Percentiles rank a stretch among this genome's conserved stretches.
These are phyloP conservation scores for Nyctanthes arbortristis DNA, from an alignment of 257 asterid species.

Conservation along the genomic window DNA sequence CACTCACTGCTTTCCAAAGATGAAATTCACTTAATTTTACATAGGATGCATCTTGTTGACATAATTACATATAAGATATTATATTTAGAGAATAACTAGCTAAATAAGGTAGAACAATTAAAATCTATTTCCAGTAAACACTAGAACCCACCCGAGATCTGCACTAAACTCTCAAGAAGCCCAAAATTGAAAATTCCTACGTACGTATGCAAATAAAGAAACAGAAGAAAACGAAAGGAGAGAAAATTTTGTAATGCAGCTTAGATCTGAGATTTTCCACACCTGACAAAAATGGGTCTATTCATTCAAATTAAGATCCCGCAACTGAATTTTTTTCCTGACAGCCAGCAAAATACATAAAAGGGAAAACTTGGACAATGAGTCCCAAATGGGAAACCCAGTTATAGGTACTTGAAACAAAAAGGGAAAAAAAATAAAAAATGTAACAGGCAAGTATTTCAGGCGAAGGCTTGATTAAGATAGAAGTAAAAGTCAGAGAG, in stretches of 20 bases:
- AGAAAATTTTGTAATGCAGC: conserved; percentile 33
- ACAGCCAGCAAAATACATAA: conserved; percentile 17
- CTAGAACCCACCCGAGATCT: conserved; percentile 46
- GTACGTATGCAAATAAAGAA: conserved; percentile 16
- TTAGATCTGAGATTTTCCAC: conserved; percentile 64
- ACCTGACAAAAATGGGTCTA: conserved; percentile 37
- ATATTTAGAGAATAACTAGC: too few relatives aligned
- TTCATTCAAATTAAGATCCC: conserved; percentile 30
- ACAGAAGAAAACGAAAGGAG: conserved; percentile 16
- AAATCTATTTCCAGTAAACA: not conserved
- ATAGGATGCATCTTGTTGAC: not conserved
- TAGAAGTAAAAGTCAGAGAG: conserved; percentile 42
- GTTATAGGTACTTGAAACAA: not conserved
- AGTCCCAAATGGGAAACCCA: not conserved
- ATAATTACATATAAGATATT: not conserved
- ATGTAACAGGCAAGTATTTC: conserved; percentile 12
- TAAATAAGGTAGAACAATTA: conserved; percentile 9
- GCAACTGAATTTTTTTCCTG: conserved; percentile 20
- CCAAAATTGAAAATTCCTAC: conserved; percentile 12
- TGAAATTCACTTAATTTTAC: not conserved
- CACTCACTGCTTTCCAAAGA: too few relatives aligned
- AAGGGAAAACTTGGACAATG: conserved; percentile 10
- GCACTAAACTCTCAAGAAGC: conserved; percentile 26
- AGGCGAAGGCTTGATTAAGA: conserved; percentile 54
- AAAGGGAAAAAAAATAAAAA: not conserved